phyloP scores from a whole-genome alignment of 371 early-diverging fungal genomes.

The Mucor velutinosus region DNA sequence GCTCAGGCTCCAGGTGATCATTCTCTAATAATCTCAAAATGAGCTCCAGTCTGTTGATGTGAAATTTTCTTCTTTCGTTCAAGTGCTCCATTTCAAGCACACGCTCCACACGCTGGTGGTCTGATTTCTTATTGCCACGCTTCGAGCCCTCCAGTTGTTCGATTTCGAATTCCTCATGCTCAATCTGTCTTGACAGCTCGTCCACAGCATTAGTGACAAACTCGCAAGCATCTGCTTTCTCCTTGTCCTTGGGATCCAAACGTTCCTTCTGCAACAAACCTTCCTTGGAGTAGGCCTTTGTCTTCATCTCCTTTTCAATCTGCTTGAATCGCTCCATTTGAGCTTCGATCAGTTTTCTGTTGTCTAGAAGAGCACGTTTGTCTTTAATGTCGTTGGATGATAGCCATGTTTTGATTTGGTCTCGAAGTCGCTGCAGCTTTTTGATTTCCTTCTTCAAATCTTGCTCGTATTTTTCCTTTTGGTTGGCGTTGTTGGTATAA shows the following conservation, averaged over 20 bases:
- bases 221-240: constrained; percentile 78
- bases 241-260: constrained; percentile 92
- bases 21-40: constrained; percentile 91
- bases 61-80: constrained; percentile 89
- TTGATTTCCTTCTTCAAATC: constrained; percentile 98
- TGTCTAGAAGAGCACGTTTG: constrained; percentile 86
- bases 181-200: constrained; percentile 84
- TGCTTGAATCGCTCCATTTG: constrained; percentile 99
- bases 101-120: constrained; percentile 72
- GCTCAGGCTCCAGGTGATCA: constrained; percentile 82
- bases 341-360: constrained; percentile 91
- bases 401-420: constrained; percentile 97
- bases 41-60: constrained; percentile 87
- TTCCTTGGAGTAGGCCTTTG: constrained; percentile 96
- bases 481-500: constrained; percentile 76
- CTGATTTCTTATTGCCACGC: constrained; percentile 62
- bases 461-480: constrained; percentile 94
- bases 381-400: constrained; percentile 94
- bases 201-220: constrained; percentile 85
- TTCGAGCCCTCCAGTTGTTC: constrained; percentile 81
- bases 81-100: constrained; percentile 66
- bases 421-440: constrained; percentile 92
- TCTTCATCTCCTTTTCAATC: constrained; percentile 96
- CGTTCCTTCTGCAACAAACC: constrained; percentile 80
- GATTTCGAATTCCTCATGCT: constrained; percentile 86